phyloP scores from a whole-genome alignment of 192 early-diverging fungal genomes.

The Funneliformis mosseae region DNA sequence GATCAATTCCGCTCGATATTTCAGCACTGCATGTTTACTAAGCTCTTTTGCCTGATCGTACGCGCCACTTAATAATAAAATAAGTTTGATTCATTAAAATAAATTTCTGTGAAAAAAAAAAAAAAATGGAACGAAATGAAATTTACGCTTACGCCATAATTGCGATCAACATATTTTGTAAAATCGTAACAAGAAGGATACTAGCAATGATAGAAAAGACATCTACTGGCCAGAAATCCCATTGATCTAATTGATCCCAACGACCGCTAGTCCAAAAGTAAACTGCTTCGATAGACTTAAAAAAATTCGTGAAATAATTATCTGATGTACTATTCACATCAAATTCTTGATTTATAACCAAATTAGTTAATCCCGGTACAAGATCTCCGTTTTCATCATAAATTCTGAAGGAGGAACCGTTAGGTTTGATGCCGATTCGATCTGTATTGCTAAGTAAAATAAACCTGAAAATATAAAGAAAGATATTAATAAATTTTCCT shows the following conservation, averaged over 20 bases:
- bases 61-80: background rate
- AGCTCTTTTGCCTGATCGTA: background rate
- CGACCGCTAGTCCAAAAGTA: conserved; percentile 18
- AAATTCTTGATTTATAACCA: too few relatives aligned
- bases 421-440: background rate
- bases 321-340: too few relatives aligned
- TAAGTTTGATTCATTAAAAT: too few relatives aligned
- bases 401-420: background rate
- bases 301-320: background rate
- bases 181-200: background rate
- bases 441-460: background rate
- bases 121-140: background rate
- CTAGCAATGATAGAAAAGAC: background rate
- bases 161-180: conserved; percentile 20
- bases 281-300: background rate
- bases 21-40: background rate
- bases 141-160: conserved; percentile 6
- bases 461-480: background rate
- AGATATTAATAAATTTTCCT: background rate
- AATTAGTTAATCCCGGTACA: too few relatives aligned
- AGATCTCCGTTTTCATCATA: background rate
- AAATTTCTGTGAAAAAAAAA: background rate
- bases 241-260: conserved; percentile 19
- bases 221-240: conserved; percentile 11
- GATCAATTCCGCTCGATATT: background rate